Base-by-base conservation (phyloP, 75 land plant genomes). In the Adiantum capillusveneris region DNA sequence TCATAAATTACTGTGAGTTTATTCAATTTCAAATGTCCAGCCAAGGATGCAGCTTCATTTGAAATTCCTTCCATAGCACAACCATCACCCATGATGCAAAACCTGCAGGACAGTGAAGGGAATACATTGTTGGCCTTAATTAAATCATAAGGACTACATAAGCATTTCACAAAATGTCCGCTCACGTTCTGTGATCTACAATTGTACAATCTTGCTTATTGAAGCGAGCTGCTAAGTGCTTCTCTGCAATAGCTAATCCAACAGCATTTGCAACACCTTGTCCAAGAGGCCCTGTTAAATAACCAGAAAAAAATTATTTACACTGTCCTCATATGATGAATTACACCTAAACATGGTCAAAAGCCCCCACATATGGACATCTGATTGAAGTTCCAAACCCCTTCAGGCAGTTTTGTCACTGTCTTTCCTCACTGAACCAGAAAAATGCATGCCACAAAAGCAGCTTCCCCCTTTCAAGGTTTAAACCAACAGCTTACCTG, bases 201-300 rank as follows among this genome's bases (percentile, higher is more conserved):
- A 84, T 59, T 2, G 44, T 48, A 34, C 64, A 65, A 50, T 77
- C 84, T 21, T 77, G 67, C 51, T 78, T 81, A 61, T 84, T 84
- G 62, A 75, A 84, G 25, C 87, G 81, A 24, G 71, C 81, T 34
- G 88, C 84, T 31, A 81, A 36, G 63, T 84, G 88, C 20, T 63
- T 70, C 72, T 84, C 88, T 21, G 85, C 85, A 27, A 81, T 31
- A 0, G 88, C 88, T 14, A 84, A 37, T 27, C 88, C 88, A 54
- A 84, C 88, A 43, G 88, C 88, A 72, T 84, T 84, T 31, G 88
- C 84, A n/a, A 84, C 79, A 61, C 88, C 88, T 75, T 84, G 88
- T 30, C 88, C 88, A 29, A 84, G 76, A 11, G 88, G 88, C 27
- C 88, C 88, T 34, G 37, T 34, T 34, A 34, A 34, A 34, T 9